Base-by-base conservation (phyloP, 2,329 filamentous ascomycete species). In the Pseudopithomyces chartarum region DNA sequence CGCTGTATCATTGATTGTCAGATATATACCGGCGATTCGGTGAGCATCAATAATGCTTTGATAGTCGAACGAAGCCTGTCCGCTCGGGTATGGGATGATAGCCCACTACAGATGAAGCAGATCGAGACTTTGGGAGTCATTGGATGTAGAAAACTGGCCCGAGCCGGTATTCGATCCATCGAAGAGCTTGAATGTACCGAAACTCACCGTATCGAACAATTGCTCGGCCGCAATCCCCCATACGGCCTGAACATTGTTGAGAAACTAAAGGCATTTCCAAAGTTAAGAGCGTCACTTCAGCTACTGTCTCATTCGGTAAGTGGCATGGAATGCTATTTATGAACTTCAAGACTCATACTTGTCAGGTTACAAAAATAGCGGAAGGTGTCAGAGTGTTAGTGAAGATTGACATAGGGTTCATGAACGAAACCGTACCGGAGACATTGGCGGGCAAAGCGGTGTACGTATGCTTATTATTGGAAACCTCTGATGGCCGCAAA, bases 31-130 rank as follows among this genome's bases (percentile, higher is more conserved):
- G 78, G 80, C 73, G 92, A 98, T 70, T 88, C 90, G 0, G 74
- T 86, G 4, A 84, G 89, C 1, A 82, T 87, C 1, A 84, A 84
- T 26, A 87, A 87, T 58, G 89, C 89, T 6, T 82, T 98, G 1
- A 90, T 94, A 67, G 82, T 98, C 6, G 84, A 89, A 46, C 84
- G 94, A 55, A 92, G 91, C 61, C 78, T 98, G 50, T 84, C 86
- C 20, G 90, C 92, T 1, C 85, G 84, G 57, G 83, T 83, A 1
- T 97, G 93, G 95, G 95, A 99, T 67, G 87, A 90, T 33, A 90
- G 87, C 2, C 85, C 90, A 0, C 81, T 89, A 20, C 90, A 97
- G 63, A 84, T 99, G 68, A 89, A 90, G 58, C 94, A 98, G 72
- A 83, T 99, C 1, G 86, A 90, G 0, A 85, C 87, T 2, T 85